phyloP scores from a whole-genome alignment of 2,329 filamentous ascomycete species.

The Clonostachys rhizophaga region DNA sequence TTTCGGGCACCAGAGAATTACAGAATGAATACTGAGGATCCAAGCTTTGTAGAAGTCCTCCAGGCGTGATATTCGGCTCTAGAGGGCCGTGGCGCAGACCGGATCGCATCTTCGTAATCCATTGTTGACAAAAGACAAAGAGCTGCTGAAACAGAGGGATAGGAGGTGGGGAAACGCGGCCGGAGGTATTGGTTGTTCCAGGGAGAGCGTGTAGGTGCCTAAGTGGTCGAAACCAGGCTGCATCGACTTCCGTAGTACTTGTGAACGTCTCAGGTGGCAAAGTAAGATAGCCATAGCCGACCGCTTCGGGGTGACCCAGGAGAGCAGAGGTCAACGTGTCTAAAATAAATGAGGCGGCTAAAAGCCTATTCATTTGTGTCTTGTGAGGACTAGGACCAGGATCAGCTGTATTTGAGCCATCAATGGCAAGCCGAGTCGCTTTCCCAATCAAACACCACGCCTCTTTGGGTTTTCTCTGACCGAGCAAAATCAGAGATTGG shows the following conservation, averaged over 20 bases:
- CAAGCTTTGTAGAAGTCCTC: slow-evolving; percentile 22
- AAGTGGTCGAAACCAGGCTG: not conserved
- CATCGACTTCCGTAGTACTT: slow-evolving; percentile 3
- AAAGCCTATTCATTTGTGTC: slow-evolving; percentile 6
- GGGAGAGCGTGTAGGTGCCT: too few relatives aligned
- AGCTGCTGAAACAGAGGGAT: too few relatives aligned
- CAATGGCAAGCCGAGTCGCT: slow-evolving; percentile 44
- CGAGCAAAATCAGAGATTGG: slow-evolving; percentile 59
- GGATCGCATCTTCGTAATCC: too few relatives aligned
- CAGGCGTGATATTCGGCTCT: slow-evolving; percentile 19
- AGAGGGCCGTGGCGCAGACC: slow-evolving; percentile 3
- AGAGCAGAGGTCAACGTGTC: slow-evolving; percentile 53
- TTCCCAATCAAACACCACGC: slow-evolving; percentile 63
- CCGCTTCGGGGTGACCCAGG: slow-evolving; percentile 42
- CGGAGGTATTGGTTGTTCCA: too few relatives aligned
- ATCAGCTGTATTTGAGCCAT: slow-evolving; percentile 9
- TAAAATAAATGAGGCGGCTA: slow-evolving; percentile 56
- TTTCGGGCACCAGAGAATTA: slow-evolving; percentile 27
- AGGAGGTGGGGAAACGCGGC: too few relatives aligned
- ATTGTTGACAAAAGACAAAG: too few relatives aligned
- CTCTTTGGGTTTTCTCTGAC: slow-evolving; percentile 45
- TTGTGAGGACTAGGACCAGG: not conserved
- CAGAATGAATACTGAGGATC: slow-evolving; percentile 28
- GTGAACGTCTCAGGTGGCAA: slow-evolving; percentile 6
- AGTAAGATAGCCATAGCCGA: slow-evolving; percentile 26